phyloP scores from a whole-genome alignment of 2,329 filamentous ascomycete species.

The Raffaelea ambrosiae region DNA sequence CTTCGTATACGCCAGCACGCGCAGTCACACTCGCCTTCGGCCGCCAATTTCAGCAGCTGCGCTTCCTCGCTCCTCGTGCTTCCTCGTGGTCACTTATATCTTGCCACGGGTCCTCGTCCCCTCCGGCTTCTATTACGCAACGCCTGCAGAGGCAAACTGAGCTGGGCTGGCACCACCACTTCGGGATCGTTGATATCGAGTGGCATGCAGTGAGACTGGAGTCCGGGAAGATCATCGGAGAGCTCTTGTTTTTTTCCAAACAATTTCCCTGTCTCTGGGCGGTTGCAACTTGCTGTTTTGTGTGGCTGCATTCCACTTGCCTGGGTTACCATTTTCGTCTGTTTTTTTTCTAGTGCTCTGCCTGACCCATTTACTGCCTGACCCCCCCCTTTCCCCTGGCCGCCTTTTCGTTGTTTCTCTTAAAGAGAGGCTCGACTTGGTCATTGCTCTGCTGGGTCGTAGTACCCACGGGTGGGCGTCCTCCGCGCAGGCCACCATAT shows the following conservation, averaged over 20 bases:
- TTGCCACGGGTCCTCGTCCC: neutral
- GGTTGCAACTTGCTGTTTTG: neutral
- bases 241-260: neutral
- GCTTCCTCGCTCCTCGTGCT: neutral
- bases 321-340: neutral
- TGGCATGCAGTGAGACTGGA: slow-evolving; percentile 13
- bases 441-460: neutral
- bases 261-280: neutral
- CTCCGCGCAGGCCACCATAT: slow-evolving; percentile 7
- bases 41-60: neutral
- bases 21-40: too few species aligned
- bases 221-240: slow-evolving; percentile 1
- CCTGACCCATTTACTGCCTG: too few species aligned
- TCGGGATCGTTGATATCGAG: slow-evolving; percentile 8
- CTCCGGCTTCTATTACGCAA: too few species aligned
- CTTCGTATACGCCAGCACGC: too few species aligned
- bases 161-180: neutral
- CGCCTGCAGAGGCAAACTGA: too few species aligned
- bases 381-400: neutral
- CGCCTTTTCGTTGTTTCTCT: neutral
- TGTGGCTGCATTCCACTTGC: neutral
- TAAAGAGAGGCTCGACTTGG: neutral
- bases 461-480: slow-evolving; percentile 1
- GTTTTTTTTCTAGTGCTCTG: neutral
- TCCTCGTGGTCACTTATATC: neutral